Evolutionary conservation across 2,329 filamentous ascomycete genomes (phyloP).

Genomic region (Sporothrix mexicana): DNA sequence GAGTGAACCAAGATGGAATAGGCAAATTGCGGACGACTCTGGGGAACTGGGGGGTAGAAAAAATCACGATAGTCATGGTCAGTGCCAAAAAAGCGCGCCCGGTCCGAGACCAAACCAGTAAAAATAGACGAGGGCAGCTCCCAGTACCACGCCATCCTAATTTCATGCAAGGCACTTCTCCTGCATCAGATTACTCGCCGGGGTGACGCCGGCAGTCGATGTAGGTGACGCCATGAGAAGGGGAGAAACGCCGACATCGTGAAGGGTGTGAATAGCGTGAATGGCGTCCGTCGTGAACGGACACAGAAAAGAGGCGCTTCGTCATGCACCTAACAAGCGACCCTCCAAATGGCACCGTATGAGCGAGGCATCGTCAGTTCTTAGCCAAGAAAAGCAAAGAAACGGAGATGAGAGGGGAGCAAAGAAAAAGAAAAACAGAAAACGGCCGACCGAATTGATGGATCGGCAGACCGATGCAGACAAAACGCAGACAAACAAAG

Average conservation of each 20-base stretch:
- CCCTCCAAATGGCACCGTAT: background rate
- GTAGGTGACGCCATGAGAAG: background rate
- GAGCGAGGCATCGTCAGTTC: background rate
- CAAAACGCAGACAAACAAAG: background rate
- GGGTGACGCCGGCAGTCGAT: conserved; percentile 29
- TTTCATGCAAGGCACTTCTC: background rate
- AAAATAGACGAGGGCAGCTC: background rate
- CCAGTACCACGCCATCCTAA: background rate
- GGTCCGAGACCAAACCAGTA: conserved; percentile 22
- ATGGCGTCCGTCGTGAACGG: background rate
- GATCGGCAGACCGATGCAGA: background rate
- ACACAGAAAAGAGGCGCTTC: background rate
- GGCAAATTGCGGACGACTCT: background rate
- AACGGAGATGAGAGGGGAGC: background rate
- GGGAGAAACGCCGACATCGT: background rate
- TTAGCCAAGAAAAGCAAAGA: too few relatives aligned
- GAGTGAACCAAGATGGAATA: background rate
- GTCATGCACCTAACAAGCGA: too few relatives aligned
- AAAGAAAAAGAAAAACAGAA: background rate
- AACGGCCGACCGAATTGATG: background rate
- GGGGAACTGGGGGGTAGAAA: background rate
- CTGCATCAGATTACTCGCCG: conserved; percentile 27
- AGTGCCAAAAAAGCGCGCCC: background rate
- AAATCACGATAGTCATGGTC: background rate
- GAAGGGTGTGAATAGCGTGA: too few relatives aligned